Evolutionary conservation across 306 rosid species (phyloP).

Genomic region (Sicyos baderoa): DNA sequence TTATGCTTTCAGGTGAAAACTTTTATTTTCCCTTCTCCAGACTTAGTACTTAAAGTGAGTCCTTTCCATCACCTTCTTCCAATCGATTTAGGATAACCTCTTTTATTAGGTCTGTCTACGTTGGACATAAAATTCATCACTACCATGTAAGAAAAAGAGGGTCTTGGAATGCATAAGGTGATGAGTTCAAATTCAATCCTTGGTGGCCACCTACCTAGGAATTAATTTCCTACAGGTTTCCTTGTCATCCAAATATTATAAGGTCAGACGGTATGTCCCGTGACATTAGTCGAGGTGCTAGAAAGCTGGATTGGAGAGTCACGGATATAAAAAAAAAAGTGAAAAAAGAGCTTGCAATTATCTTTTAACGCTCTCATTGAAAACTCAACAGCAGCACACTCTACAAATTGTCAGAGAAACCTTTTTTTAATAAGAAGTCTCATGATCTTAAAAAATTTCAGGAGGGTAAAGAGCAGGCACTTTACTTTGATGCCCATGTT

Average conservation of each 20-base stretch:
- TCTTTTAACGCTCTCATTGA: neutral
- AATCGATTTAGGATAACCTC: neutral
- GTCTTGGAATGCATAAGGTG: too few species aligned
- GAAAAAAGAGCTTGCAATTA: neutral
- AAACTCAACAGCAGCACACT: neutral
- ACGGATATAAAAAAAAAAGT: too few species aligned
- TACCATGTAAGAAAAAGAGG: too few species aligned
- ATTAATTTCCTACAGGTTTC: too few species aligned
- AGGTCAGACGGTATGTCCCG: too few species aligned
- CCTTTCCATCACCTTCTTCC: neutral
- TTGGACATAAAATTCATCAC: neutral
- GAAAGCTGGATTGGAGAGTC: too few species aligned
- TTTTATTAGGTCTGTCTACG: neutral
- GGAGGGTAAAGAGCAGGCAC: constrained; percentile 99
- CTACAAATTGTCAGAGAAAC: neutral
- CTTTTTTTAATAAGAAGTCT: constrained; percentile 2
- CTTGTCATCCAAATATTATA: too few species aligned
- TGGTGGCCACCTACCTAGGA: too few species aligned
- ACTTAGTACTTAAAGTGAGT: neutral
- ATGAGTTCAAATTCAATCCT: too few species aligned
- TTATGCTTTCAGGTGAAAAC: constrained; percentile 88
- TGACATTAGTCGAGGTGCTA: too few species aligned
- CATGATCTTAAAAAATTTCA: constrained; percentile 23
- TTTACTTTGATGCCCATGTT: constrained; percentile 94
- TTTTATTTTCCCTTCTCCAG: constrained; percentile 7